Evolutionary conservation across 176 grass and related monocot species (phyloP).

Genomic region (Carex cristatella): DNA sequence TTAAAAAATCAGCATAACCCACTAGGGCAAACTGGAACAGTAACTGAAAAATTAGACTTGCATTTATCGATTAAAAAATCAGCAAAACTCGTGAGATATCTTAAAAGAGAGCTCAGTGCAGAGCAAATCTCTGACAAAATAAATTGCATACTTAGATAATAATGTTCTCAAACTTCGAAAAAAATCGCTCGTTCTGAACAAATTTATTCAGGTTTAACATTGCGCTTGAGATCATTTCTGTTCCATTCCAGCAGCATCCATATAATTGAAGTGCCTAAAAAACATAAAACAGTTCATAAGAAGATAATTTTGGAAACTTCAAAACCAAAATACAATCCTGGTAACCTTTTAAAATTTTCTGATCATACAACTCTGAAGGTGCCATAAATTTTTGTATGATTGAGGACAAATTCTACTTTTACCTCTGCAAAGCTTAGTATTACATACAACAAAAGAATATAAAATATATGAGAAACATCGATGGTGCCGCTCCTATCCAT

Average conservation of each 20-base stretch:
- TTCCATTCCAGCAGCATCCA: constrained; percentile 83
- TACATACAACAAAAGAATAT: not conserved
- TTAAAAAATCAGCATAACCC: no score
- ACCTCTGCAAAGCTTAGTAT: not conserved
- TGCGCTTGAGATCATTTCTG: constrained; percentile 12
- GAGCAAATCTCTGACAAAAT: not conserved
- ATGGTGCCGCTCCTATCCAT: not conserved
- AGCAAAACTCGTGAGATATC: not conserved
- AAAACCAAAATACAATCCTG: not conserved
- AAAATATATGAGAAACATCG: not conserved
- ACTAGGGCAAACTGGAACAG: not conserved
- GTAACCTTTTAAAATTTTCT: not conserved
- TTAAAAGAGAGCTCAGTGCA: not conserved
- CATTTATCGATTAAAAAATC: not conserved
- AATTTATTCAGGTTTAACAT: constrained; percentile 3
- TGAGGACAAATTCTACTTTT: not conserved
- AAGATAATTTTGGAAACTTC: constrained; percentile 1
- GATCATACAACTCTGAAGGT: not conserved
- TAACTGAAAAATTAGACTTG: not conserved
- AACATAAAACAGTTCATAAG: not conserved
- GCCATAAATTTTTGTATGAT: not conserved
- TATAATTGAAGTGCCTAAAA: constrained; percentile 51
- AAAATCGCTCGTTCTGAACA: not conserved
- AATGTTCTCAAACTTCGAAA: not conserved
- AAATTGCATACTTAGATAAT: not conserved